A percentile compares a stretch with the other conserved stretches of the same genome.
Evolutionary conservation across 345 rosid genomes (phyloP).

Genomic region (Gossypium anomalum): DNA sequence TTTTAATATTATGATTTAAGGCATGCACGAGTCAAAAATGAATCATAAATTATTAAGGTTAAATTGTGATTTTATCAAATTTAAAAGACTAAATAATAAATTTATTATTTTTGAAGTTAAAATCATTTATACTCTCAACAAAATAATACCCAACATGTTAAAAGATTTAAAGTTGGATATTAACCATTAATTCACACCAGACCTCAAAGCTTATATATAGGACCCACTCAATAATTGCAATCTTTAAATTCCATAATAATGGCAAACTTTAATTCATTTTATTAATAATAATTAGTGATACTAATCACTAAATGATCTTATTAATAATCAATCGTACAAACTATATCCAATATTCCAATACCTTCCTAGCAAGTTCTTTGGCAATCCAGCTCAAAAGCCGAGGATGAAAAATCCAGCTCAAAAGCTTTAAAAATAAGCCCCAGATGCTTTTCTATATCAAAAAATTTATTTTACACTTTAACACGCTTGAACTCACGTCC

Average conservation of each 20-base stretch:
- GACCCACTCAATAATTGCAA: slow-evolving; percentile 6
- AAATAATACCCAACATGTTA: too few relatives aligned
- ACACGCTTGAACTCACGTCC: fast-evolving
- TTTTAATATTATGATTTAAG: too few relatives aligned
- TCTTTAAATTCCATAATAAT: background rate
- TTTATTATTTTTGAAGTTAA: too few relatives aligned
- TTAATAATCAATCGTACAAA: too few relatives aligned
- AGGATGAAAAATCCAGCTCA: background rate
- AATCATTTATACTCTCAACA: too few relatives aligned
- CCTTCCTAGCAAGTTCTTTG: background rate
- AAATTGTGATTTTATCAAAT: too few relatives aligned
- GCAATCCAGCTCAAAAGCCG: background rate
- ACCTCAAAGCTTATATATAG: background rate
- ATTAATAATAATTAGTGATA: background rate
- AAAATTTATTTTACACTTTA: background rate
- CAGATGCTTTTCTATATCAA: background rate
- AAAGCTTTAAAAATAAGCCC: background rate
- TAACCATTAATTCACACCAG: too few relatives aligned
- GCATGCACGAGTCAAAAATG: fast-evolving
- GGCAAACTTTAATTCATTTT: background rate
- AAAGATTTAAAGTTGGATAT: too few relatives aligned
- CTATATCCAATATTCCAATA: background rate
- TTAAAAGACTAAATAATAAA: too few relatives aligned
- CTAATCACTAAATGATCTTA: too few relatives aligned
- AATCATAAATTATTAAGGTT: too few relatives aligned